Evolutionary conservation across 495 filamentous ascomycete species (phyloP).

Genomic region (Neurospora sp.): DNA sequence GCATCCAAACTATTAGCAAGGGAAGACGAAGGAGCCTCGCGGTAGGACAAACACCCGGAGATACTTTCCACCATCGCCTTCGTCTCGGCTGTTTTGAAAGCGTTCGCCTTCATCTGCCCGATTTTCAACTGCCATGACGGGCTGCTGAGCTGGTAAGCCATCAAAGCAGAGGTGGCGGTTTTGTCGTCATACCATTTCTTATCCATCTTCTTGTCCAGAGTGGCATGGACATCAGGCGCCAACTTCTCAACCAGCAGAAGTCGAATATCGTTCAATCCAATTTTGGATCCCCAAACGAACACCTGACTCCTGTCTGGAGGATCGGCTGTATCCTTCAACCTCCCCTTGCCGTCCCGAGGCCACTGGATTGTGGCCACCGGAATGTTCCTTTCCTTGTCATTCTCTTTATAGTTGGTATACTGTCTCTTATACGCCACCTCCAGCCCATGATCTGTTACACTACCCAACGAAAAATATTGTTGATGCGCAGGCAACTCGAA

Average conservation of each 20-base stretch:
- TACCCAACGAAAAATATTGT: conserved; percentile 18
- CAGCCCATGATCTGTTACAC: background rate
- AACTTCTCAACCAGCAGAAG: background rate
- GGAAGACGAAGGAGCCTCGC: background rate
- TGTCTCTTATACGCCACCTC: background rate
- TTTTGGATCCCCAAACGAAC: background rate
- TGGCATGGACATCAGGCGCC: background rate
- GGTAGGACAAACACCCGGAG: background rate
- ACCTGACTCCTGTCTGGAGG: background rate
- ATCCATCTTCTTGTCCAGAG: background rate
- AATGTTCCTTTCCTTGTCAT: background rate
- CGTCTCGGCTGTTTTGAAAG: background rate
- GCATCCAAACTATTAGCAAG: background rate
- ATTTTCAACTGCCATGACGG: background rate
- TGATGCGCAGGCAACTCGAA: conserved; percentile 22
- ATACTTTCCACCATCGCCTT: background rate
- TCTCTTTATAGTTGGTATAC: background rate
- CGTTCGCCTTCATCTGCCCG: background rate
- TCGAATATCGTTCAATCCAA: background rate
- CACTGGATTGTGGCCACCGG: background rate
- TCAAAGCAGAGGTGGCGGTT: conserved; percentile 15
- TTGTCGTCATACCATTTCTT: background rate
- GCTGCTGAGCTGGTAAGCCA: conserved; percentile 18
- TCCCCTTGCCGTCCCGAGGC: background rate
- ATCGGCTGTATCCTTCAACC: background rate